These are phyloP conservation scores for Niveomyces coronatus DNA, from an alignment of 2,329 filamentous ascomycete genomes.

Conservation along the genomic window DNA sequence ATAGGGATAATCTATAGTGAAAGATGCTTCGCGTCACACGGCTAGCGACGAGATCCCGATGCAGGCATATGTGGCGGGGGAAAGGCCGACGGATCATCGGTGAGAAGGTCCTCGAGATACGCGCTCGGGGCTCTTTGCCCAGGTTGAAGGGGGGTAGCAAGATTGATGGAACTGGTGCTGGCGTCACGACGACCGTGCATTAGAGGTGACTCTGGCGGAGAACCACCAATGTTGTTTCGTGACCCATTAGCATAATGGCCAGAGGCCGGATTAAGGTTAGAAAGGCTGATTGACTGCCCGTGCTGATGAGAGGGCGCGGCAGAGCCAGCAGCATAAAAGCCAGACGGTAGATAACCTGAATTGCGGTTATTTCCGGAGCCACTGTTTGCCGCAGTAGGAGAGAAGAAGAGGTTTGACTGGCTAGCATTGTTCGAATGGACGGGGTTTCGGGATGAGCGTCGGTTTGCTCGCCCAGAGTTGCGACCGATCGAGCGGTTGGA, in stretches of 20 bases:
- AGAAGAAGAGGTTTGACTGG: slow-evolving; percentile 79
- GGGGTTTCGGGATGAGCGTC: slow-evolving; percentile 42
- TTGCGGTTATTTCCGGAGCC: slow-evolving; percentile 52
- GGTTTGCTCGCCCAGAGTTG: slow-evolving; percentile 37
- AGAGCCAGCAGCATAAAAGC: slow-evolving; percentile 73
- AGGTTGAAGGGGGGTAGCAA: slow-evolving; percentile 44
- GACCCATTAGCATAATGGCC: slow-evolving; percentile 33
- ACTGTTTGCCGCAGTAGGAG: slow-evolving; percentile 72
- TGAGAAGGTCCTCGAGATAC: slow-evolving; percentile 82
- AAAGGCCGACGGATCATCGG: slow-evolving; percentile 52
- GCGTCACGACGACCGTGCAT: slow-evolving; percentile 38
- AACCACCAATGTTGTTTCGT: slow-evolving; percentile 36
- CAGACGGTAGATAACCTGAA: slow-evolving; percentile 77
- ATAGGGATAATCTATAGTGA: no score
- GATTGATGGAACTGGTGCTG: slow-evolving; percentile 57
- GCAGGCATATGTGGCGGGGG: slow-evolving; percentile 33
- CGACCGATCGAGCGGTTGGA: slow-evolving; percentile 42
- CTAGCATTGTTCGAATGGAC: slow-evolving; percentile 47
- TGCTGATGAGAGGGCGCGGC: slow-evolving; percentile 37
- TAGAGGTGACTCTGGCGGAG: slow-evolving; percentile 56
- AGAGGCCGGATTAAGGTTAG: slow-evolving; percentile 50
- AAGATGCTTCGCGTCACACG: no score
- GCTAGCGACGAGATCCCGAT: slow-evolving; percentile 13
- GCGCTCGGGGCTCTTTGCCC: slow-evolving; percentile 74
- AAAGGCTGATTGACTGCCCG: slow-evolving; percentile 47